Conservation (phyloP, 371 early-diverging fungal genomes). For the Mortierella sp. region DNA sequence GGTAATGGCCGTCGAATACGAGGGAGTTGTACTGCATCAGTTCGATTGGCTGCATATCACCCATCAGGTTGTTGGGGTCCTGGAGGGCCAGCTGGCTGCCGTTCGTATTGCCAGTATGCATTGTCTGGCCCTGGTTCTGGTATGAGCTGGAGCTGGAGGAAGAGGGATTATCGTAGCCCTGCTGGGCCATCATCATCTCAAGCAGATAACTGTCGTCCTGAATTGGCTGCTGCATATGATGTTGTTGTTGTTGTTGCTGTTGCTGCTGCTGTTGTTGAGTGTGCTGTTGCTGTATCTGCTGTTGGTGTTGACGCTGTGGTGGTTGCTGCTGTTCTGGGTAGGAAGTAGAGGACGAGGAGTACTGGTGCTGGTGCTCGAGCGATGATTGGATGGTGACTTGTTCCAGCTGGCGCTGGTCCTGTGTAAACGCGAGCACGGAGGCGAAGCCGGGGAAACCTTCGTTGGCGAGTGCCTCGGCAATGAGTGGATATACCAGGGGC, state of each 20-base stretch:
- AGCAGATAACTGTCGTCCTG: constrained; percentile 28
- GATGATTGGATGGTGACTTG: constrained; percentile 24
- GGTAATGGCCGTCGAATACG: constrained; percentile 25
- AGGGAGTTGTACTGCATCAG: constrained; percentile 47
- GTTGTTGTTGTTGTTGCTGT: constrained; percentile 32
- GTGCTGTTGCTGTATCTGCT: constrained; percentile 10
- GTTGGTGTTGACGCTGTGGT: constrained; percentile 10
- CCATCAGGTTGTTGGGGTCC: constrained; percentile 26
- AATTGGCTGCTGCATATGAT: constrained; percentile 12
- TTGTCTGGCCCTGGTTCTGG: constrained; percentile 11
- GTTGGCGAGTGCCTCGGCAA: constrained; percentile 44
- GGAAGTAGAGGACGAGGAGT: constrained; percentile 19
- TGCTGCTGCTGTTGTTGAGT: constrained; percentile 22
- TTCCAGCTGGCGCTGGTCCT: constrained; percentile 48
- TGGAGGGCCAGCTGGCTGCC: constrained; percentile 16
- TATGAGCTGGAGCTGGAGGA: constrained; percentile 17
- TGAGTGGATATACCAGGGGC: constrained; percentile 31
- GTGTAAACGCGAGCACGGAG: constrained; percentile 29
- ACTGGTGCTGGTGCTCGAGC: constrained; percentile 22
- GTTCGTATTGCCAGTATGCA: constrained; percentile 7
- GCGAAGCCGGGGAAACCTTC: constrained; percentile 47
- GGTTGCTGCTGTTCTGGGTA: constrained; percentile 14
- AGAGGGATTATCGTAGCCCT: constrained; percentile 7
- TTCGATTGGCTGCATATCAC: constrained; percentile 35
- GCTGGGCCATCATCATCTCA: constrained; percentile 30